Base-by-base conservation (phyloP, 495 filamentous ascomycete species). In the Choiromyces venosus region DNA sequence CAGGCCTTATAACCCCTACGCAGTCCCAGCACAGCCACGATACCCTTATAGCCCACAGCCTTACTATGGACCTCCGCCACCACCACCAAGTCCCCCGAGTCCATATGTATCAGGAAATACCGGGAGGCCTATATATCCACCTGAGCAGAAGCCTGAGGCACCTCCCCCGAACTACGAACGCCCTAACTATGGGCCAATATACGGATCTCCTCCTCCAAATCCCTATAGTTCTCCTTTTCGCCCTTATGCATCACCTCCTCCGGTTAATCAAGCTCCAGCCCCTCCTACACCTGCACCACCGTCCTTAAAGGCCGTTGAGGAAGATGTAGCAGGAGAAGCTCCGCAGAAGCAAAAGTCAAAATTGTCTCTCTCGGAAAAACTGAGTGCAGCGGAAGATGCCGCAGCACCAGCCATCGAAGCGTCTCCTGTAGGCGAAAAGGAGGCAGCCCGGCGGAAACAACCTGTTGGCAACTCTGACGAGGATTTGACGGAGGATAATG, bases 11-110 rank as follows among this genome's bases (percentile, higher is more conserved):
- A 10, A 19, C 35, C 33, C 33, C 14, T 71, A 71, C 65, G 37
- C 10, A 29, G 35, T 65, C 52, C 35, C 29, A 36, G 46, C 68
- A 52, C 37, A 35, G 16, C 52, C 25, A 61, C 25, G 1, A 61
- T 40, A 66, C n/a, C 61, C 65, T 5, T 74, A 74, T 37, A 67
- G 46, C 4, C n/a, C 40, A 0, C 64, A 70, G 4, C 68, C 74
- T 16, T 66, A 75, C 61, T 69, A 73, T 68, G 42, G 39, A 6
- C 68, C 64, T 18, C 73, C 42, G 4, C 39, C n/a, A 0, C 68
- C 37, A 25, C 25, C 68, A 46, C 68, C 65, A 52, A n/a, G 35
- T 18, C 9, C 35, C 21, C 66, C 33, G 5, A 40, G 0, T 40
- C 29, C n/a, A 18, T 39, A 37, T 37, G 8, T 12, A 5, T 29